Evolutionary conservation across 495 filamentous ascomycete genomes (phyloP), one percentile per base, ranked within the genome.

Genomic region (Aspergillus asperescens): DNA sequence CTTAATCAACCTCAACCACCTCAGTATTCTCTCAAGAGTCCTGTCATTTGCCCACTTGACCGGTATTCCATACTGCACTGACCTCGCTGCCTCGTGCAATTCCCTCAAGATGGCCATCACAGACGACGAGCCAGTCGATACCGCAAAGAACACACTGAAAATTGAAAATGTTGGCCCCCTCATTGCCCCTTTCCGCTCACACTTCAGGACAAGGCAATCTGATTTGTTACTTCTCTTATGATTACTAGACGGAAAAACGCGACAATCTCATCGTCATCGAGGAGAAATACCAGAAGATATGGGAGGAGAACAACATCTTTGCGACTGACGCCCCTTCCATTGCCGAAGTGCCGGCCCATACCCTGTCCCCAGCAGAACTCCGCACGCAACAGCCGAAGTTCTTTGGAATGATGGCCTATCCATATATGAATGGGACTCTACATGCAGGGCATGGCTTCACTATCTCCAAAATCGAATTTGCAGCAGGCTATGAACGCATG

Each of bases 401-500:
- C 74, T 91, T 94, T 59, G 91, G 85, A 50, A 90, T 85, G 32
- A 92, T 96, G 77, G 91, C 91, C 39, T 98, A 91, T 60, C 91
- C 89, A 25, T 95, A 97, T 68, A 96, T 95, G 86, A 97, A 97
- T 71, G 92, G 92, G 49, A 91, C 85, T 55, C 79, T 95, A 23
- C 92, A 97, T 62, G 89, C 86, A 12, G 92, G 92, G 40, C 92
- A 97, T 72, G 85, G 81, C 57, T 97, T 96, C 70, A 90, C 89
- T 19, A 80, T 86, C 53, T 83, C 77, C 63, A 97, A 97, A 68
- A 82, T 95, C 56, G 92, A 98, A 68, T 98, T 96, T 67, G 81
- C 84, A 55, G 80, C 84, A 31, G 88, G 90, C 29, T 86, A 85
- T 57, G 83, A 85, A 31, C 75, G 92, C 31, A 94, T 96, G 90